Evolutionary conservation across 2,329 filamentous ascomycete genomes (phyloP).

Genomic region (Neonectria hederae): DNA sequence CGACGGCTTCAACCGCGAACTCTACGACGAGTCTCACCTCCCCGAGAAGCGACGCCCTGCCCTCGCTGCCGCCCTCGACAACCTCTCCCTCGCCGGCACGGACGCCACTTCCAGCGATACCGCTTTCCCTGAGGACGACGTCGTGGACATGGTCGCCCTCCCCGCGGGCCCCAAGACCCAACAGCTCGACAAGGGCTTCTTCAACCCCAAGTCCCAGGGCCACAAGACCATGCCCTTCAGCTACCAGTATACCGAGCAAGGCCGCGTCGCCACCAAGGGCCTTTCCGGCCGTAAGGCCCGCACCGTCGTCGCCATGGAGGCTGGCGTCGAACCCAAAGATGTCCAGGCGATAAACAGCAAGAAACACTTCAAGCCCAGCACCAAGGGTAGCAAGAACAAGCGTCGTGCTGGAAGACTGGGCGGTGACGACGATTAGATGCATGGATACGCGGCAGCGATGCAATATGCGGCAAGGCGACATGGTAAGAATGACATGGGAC

Average conservation of each 20-base stretch:
- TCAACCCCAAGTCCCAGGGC: conserved; percentile 72
- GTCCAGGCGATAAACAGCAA: conserved; percentile 74
- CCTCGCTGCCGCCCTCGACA: conserved; percentile 62
- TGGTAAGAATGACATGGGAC: conserved; percentile 49
- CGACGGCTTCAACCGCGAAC: conserved; percentile 83
- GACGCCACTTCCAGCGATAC: conserved; percentile 42
- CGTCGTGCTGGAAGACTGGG: conserved; percentile 34
- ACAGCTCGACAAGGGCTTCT: conserved; percentile 89
- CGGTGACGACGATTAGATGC: conserved; percentile 35
- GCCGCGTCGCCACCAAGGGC: conserved; percentile 67
- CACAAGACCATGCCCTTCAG: conserved; percentile 85
- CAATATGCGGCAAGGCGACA: neutral
- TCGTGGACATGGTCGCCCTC: conserved; percentile 60
- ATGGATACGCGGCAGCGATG: conserved; percentile 44
- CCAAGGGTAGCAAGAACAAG: conserved; percentile 67
- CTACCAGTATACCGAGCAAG: conserved; percentile 88
- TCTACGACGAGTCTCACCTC: conserved; percentile 85
- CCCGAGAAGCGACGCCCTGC: conserved; percentile 81
- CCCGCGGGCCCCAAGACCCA: conserved; percentile 77
- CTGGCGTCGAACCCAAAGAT: conserved; percentile 84
- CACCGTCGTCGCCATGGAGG: conserved; percentile 83
- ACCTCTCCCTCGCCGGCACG: conserved; percentile 52
- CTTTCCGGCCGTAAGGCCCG: conserved; percentile 85
- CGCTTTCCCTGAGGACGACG: conserved; percentile 39
- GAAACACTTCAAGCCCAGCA: conserved; percentile 92